These are phyloP conservation scores for Xylaria castorea DNA, from an alignment of 495 filamentous ascomycete species.

Conservation along the genomic window DNA sequence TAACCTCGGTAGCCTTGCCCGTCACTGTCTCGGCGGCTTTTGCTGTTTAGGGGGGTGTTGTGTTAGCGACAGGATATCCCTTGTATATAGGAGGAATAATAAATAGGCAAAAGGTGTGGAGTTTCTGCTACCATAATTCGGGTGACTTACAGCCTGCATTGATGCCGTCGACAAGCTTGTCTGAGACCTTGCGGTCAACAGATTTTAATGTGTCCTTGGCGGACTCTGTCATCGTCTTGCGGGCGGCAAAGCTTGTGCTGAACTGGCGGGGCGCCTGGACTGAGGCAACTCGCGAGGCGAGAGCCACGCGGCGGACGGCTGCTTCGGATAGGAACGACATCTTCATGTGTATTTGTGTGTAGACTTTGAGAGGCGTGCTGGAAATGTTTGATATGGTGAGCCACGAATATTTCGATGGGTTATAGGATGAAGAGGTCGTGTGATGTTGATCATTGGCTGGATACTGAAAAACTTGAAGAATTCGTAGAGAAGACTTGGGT, in stretches of 20 bases:
- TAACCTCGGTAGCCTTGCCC: slow-evolving; percentile 39
- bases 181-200: slow-evolving; percentile 58
- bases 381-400: background rate
- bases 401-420: background rate
- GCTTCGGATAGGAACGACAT: slow-evolving; percentile 59
- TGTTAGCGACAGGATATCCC: background rate
- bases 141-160: slow-evolving; percentile 54
- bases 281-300: slow-evolving; percentile 42
- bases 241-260: slow-evolving; percentile 47
- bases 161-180: slow-evolving; percentile 64
- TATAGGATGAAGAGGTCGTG: background rate
- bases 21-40: slow-evolving; percentile 54
- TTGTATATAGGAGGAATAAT: background rate
- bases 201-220: slow-evolving; percentile 60
- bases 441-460: slow-evolving; percentile 1
- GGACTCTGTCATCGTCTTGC: slow-evolving; percentile 53
- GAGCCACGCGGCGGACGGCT: slow-evolving; percentile 45
- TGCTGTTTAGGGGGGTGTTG: slow-evolving; percentile 40
- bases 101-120: background rate
- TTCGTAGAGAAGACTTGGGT: background rate
- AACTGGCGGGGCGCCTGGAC: slow-evolving; percentile 48
- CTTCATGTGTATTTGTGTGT: slow-evolving; percentile 4
- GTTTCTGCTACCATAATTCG: background rate
- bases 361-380: background rate
- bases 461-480: background rate